phyloP scores from a whole-genome alignment of 495 filamentous ascomycete species.

The Hypomontagnella submonticulosa region DNA sequence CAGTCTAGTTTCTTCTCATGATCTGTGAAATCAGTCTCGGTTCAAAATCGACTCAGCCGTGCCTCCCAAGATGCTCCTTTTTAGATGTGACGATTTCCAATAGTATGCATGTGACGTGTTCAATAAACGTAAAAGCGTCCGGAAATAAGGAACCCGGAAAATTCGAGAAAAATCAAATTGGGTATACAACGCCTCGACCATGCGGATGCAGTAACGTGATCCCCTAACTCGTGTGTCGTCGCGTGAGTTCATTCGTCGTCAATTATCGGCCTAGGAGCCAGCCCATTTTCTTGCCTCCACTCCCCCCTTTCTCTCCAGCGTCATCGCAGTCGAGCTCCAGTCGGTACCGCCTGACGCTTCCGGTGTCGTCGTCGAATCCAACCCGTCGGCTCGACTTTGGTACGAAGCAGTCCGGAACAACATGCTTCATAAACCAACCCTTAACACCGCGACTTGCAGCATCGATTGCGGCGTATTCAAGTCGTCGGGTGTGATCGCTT shows the following conservation, averaged over 20 bases:
- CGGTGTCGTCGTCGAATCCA: constrained; percentile 63
- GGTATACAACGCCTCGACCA: constrained; percentile 46
- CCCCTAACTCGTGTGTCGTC: constrained; percentile 28
- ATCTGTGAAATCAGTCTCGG: constrained; percentile 23
- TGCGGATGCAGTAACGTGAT: constrained; percentile 42
- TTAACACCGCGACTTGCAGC: constrained; percentile 62
- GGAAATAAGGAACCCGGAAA: not conserved
- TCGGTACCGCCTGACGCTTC: constrained; percentile 66
- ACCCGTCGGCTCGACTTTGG: constrained; percentile 56
- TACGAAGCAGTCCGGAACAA: constrained; percentile 66
- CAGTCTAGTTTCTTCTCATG: constrained; percentile 23
- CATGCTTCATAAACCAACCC: constrained; percentile 63
- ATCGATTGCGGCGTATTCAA: constrained; percentile 69
- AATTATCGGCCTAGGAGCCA: constrained; percentile 46
- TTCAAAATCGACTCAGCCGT: constrained; percentile 7
- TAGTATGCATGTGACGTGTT: constrained; percentile 7
- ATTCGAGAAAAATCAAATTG: constrained; percentile 36
- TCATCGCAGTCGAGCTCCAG: constrained; percentile 58
- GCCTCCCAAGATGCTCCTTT: constrained; percentile 11
- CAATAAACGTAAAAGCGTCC: not conserved
- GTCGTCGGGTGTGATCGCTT: constrained; percentile 62
- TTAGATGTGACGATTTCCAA: constrained; percentile 7
- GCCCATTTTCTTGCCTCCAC: constrained; percentile 40
- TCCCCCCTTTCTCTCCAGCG: constrained; percentile 32
- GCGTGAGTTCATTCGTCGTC: constrained; percentile 36